Conservation (phyloP, 2,329 filamentous ascomycete genomes). For the Diaporthe citriasiana region DNA sequence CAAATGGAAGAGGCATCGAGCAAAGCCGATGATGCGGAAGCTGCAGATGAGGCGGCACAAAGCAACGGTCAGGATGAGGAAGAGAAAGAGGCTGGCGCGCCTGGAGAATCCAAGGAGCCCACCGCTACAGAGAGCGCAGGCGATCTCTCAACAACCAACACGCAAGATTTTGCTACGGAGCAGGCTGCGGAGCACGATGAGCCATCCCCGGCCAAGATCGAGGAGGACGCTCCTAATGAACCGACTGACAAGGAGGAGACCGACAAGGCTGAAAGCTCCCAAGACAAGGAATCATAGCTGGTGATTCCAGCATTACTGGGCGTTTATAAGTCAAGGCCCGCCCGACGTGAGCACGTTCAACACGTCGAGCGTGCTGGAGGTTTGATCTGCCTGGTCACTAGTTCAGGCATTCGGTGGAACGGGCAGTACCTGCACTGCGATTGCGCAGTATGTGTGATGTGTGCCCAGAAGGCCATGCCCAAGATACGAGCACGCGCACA, state of each 20-base stretch:
- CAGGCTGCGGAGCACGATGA: constrained; percentile 42
- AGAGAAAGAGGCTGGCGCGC: constrained; percentile 11
- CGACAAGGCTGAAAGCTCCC: constrained; percentile 43
- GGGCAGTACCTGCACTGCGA: not conserved
- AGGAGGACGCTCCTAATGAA: constrained; percentile 28
- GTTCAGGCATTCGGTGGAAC: not conserved
- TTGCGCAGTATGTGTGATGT: constrained; percentile 1
- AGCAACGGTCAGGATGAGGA: constrained; percentile 5
- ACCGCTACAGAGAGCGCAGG: constrained; percentile 42
- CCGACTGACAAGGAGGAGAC: not conserved
- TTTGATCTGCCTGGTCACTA: not conserved
- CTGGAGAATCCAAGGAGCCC: constrained; percentile 11
- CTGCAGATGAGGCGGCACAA: constrained; percentile 14
- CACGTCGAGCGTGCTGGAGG: constrained; percentile 1
- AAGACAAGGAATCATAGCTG: constrained; percentile 33
- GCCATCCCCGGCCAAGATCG: constrained; percentile 25
- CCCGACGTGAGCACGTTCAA: constrained; percentile 7
- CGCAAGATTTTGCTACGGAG: constrained; percentile 40
- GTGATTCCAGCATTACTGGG: not conserved
- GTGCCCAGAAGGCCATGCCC: not conserved
- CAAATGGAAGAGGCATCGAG: constrained; percentile 45
- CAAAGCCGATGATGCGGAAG: constrained; percentile 8
- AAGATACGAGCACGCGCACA: constrained; percentile 2
- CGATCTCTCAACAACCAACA: constrained; percentile 36
- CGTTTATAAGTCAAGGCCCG: not conserved